Conservation (phyloP, 345 rosid genomes). For the Populus alba region DNA sequence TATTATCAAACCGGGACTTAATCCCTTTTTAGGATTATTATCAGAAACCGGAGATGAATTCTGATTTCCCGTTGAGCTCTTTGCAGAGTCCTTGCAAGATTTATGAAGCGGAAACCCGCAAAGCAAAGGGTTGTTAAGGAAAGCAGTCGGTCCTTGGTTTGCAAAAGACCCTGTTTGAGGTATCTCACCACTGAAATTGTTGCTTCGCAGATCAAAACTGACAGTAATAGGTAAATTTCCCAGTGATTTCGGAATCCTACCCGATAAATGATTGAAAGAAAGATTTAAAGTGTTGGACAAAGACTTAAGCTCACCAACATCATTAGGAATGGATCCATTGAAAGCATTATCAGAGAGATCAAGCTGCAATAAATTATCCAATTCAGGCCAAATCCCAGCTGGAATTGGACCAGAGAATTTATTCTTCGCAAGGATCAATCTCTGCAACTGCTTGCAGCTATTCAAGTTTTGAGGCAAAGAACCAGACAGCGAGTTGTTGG, state of each 20-base stretch:
- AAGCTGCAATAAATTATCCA: constrained; percentile 66
- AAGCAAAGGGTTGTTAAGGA: constrained; percentile 67
- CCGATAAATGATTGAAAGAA: constrained; percentile 74
- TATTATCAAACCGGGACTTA: constrained; percentile 66
- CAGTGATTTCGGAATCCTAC: constrained; percentile 67
- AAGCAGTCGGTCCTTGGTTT: constrained; percentile 96
- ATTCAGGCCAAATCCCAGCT: constrained; percentile 70
- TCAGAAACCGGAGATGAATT: constrained; percentile 34
- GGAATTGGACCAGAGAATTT: constrained; percentile 67
- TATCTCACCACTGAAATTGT: constrained; percentile 78
- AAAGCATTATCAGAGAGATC: constrained; percentile 77
- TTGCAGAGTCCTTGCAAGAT: constrained; percentile 45
- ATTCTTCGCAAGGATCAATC: constrained; percentile 67
- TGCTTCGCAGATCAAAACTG: constrained; percentile 76
- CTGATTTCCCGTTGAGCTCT: constrained; percentile 30
- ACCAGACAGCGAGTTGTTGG: constrained; percentile 73
- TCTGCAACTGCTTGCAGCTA: constrained; percentile 74
- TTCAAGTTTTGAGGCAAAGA: constrained; percentile 51
- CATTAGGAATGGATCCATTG: constrained; percentile 63
- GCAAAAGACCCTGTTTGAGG: constrained; percentile 91
- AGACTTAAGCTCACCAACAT: constrained; percentile 68
- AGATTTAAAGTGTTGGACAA: constrained; percentile 74
- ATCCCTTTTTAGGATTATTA: constrained; percentile 33
- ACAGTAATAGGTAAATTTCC: constrained; percentile 81
- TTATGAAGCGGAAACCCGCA: constrained; percentile 97